Base-by-base conservation (phyloP, 176 grass and related monocot genomes). In the Rhynchospora tenuis region DNA sequence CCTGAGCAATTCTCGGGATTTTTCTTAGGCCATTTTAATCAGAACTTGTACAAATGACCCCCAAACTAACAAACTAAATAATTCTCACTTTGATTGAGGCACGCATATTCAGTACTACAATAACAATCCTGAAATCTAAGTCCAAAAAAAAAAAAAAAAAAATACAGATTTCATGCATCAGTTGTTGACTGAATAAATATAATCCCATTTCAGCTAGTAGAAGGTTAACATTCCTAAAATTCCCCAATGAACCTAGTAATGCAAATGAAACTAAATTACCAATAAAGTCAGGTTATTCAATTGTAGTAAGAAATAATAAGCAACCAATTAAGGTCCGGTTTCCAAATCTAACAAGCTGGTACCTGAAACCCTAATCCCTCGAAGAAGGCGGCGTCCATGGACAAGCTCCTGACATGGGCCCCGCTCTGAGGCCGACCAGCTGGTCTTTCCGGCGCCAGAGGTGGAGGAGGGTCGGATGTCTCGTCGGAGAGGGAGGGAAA, bases 401-500 rank as follows among this genome's bases (percentile, higher is more conserved):
- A 99, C 14, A 99, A 85, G 83, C 97, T 99, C 83, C 91, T 86
- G 52, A 86, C 22, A 87, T 93, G 97, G 1, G 86, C 69, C 19
- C 85, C 90, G 0, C 62, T 27, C 0, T 82, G 80, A 7, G 89
- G 84, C 42, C 87, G 16, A 10, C 63, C 80, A 33, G 74, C 24
- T n/a, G 38, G 33, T 6, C 67, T 83, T 43, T 81, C 61, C 8
- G 52, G 64, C 3, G 70, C 60, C 9, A 82, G 83, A 0, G 81
- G 85, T 14, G 78, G 88, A 60, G 86, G 64, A 6, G 86, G 87
- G 46, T 94, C 85, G 63, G 86, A 92, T 0, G 82, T 65, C 12
- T 99, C 93, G 65, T 99, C 97, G 83, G 97, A 96, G 80, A 99
- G 91, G 0, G 91, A 96, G 58, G 97, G 93, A 69, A 99, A 99